Conservation (phyloP, 441 rosid genomes). For the Croton setiger region DNA sequence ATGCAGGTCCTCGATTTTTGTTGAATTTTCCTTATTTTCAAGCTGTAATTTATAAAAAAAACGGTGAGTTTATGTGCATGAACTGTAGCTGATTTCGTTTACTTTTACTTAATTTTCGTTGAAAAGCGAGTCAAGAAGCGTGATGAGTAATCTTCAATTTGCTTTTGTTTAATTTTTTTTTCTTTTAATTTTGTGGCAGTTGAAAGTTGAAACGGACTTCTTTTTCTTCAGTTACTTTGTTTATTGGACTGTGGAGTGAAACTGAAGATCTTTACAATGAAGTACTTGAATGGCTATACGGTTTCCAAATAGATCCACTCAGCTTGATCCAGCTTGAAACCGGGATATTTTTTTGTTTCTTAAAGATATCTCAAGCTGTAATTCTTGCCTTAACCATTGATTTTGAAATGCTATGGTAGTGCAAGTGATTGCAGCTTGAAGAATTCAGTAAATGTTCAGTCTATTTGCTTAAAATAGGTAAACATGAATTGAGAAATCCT, state of each 20-base stretch:
- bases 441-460: no score
- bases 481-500: no score
- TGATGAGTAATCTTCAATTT: conserved; percentile 25
- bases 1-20: neutral
- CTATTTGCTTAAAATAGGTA: no score
- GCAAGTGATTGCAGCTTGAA: no score
- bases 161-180: neutral
- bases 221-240: conserved; percentile 1
- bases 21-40: neutral
- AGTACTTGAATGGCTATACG: conserved; percentile 10
- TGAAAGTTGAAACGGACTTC: conserved; percentile 21
- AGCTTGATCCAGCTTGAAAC: conserved; percentile 20
- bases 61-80: neutral
- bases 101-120: conserved; percentile 1
- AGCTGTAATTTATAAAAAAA: neutral
- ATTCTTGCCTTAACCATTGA: no score
- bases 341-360: neutral
- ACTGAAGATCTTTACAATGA: conserved; percentile 14
- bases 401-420: no score
- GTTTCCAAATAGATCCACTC: conserved; percentile 26
- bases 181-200: conserved; percentile 4
- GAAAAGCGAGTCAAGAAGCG: conserved; percentile 36
- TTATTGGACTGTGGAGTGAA: neutral
- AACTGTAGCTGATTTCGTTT: neutral
- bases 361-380: no score